Conservation (phyloP, 2,329 filamentous ascomycete species). For the Thielaviopsis euricoi region DNA sequence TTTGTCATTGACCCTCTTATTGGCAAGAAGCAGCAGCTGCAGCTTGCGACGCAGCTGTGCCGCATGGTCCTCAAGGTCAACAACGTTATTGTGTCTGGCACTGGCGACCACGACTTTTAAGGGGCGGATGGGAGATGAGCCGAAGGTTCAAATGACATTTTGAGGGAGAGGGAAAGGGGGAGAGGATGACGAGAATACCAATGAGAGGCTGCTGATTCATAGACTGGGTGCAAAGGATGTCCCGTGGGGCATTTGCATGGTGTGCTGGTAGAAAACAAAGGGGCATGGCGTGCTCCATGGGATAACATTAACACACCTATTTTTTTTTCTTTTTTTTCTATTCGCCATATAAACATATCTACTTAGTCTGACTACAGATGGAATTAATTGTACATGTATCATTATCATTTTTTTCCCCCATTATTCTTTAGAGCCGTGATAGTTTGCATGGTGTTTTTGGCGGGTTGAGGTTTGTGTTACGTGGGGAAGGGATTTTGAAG, state of each 20-base stretch:
- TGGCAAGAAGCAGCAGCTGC: constrained; percentile 91
- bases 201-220: neutral
- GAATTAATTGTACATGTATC: neutral
- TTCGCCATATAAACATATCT: neutral
- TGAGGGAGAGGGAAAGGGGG: neutral
- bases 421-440: neutral
- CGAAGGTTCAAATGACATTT: too few species aligned
- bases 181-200: neutral
- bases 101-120: constrained; percentile 77
- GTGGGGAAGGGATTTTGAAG: neutral
- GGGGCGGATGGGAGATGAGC: constrained; percentile 13
- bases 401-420: neutral
- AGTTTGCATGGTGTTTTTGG: neutral
- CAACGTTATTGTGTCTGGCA: constrained; percentile 84
- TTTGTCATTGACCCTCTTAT: constrained; percentile 98
- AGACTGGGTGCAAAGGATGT: constrained; percentile 1
- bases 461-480: neutral
- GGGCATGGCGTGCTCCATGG: neutral
- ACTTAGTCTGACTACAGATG: neutral
- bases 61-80: constrained; percentile 97
- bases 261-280: constrained; percentile 6
- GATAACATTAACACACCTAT: constrained; percentile 1
- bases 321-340: neutral
- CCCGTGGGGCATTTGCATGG: neutral
- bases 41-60: constrained; percentile 92